Evolutionary conservation across 441 rosid species (phyloP).

Genomic region (Capsella rubella): DNA sequence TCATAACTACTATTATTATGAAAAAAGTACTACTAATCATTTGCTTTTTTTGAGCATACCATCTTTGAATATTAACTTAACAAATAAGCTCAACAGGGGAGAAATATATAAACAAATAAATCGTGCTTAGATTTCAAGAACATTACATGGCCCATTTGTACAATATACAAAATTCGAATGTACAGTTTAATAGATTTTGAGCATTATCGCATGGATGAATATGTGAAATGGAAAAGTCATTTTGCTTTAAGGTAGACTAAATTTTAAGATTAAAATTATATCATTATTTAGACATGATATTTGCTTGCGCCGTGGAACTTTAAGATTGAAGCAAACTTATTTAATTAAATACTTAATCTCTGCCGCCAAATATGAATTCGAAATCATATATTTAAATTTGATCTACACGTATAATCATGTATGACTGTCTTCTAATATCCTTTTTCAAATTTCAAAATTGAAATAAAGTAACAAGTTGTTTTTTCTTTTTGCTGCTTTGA

Average conservation of each 20-base stretch:
- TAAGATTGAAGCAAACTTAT: constrained; percentile 36
- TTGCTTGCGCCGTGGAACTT: constrained; percentile 42
- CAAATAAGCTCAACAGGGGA: background rate
- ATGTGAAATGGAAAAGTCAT: background rate
- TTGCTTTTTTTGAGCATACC: constrained; percentile 37
- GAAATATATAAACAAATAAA: background rate
- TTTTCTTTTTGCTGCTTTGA: constrained; percentile 32
- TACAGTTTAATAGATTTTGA: constrained; percentile 18
- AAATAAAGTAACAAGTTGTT: constrained; percentile 10
- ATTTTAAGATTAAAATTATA: constrained; percentile 19
- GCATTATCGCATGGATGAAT: constrained; percentile 20
- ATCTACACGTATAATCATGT: constrained; percentile 35
- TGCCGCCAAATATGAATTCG: constrained; percentile 47
- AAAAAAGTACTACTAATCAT: constrained; percentile 21
- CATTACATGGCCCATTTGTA: constrained; percentile 45
- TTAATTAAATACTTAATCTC: constrained; percentile 20
- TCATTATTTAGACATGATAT: constrained; percentile 33
- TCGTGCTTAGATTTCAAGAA: constrained; percentile 31
- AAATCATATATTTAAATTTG: constrained; percentile 19
- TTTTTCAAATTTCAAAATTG: constrained; percentile 32
- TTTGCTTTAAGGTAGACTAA: constrained; percentile 34
- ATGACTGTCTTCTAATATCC: background rate
- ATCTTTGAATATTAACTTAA: constrained; percentile 38
- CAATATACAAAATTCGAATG: constrained; percentile 14
- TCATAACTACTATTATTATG: constrained; percentile 16